Base-by-base conservation (phyloP, 768 basidiomycete species). In the Boletus tomentosulus region DNA sequence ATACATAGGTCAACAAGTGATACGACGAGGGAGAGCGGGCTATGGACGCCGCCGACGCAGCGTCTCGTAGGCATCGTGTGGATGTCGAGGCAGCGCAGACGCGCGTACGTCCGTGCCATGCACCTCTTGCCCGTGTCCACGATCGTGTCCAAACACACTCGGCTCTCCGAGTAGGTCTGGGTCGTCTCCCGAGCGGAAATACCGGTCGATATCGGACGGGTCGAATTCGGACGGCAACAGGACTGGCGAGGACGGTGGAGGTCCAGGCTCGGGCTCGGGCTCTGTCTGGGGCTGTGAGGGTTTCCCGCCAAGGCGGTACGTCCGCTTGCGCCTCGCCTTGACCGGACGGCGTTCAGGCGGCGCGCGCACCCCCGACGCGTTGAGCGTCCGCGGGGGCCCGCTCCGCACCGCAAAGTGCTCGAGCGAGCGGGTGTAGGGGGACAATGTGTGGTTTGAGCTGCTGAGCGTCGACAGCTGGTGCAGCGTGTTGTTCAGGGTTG, bases 321-420 rank as follows among this genome's bases (percentile, higher is more conserved):
- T 83, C 42, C 93, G 79, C 65, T 90, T 93, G 54, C 93, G 73
- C 60, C 75, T 81, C 11, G 91, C 93, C 64, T 87, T 90, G 12
- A 84, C 74, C 3, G 83, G 81, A 46, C 75, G 82, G 27, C 76
- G 74, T 51, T 83, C 81, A 16, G 66, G 69, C 0, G 68, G 59
- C 7, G 61, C 61, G 11, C 71, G 66, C 8, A 71, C 55, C 33
- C 77, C 72, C 25, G 62, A 66, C 16, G 71, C 66, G 43, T 69
- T 62, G 54, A 70, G 66, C 8, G 66, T 64, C 33, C 82, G 75
- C 19, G 86, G 89, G 1, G 92, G 93, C 24, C 87, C 89, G 54
- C 90, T 92, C 31, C 94, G 82, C 12, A 97, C 92, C 1, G 94
- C 92, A 68, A 96, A 95, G 69, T 97, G 93, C 55, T 89, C 86